Percentiles rank a stretch among this genome's conserved stretches.
phyloP scores from a whole-genome alignment of 1,284 basidiomycete genomes.

The Sporisorium reilianum region DNA sequence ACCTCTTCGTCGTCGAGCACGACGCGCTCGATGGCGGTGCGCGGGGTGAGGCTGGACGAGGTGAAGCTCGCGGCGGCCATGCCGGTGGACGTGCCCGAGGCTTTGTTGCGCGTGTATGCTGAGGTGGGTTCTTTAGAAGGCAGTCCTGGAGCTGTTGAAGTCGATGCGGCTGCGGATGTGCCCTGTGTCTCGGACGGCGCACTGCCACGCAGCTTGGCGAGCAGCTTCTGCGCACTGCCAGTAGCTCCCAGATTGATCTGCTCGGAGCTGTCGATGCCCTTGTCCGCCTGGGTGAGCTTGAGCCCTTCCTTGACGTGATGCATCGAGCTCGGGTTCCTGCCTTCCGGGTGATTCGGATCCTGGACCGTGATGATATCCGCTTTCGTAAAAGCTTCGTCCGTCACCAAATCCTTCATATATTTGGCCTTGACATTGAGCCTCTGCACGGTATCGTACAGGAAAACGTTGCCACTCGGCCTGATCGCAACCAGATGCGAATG shows the following conservation, averaged over 20 bases:
- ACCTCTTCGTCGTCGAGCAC: constrained; percentile 90
- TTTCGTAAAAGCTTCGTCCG: constrained; percentile 83
- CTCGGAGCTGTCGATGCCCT: constrained; percentile 54
- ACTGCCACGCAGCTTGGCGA: constrained; percentile 39
- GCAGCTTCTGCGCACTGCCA: constrained; percentile 63
- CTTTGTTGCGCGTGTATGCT: constrained; percentile 57
- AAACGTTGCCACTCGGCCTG: constrained; percentile 81
- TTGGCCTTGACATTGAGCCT: constrained; percentile 79
- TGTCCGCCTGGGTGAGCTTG: constrained; percentile 53
- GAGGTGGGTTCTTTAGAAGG: constrained; percentile 9
- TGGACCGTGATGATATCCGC: constrained; percentile 87
- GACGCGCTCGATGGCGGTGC: constrained; percentile 81
- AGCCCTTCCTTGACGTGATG: constrained; percentile 67
- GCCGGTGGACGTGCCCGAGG: constrained; percentile 90
- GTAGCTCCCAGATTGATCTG: constrained; percentile 65
- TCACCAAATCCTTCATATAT: constrained; percentile 81
- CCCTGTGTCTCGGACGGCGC: neutral
- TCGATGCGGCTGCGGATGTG: neutral
- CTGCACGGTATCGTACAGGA: constrained; percentile 79
- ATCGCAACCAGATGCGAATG: constrained; percentile 71
- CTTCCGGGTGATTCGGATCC: constrained; percentile 69
- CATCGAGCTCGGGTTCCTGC: constrained; percentile 27
- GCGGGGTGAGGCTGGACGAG: constrained; percentile 87
- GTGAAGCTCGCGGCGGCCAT: constrained; percentile 91
- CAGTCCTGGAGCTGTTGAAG: neutral